Conservation (phyloP, 2,329 filamentous ascomycete species). For the Amesomyces nigricolor region DNA sequence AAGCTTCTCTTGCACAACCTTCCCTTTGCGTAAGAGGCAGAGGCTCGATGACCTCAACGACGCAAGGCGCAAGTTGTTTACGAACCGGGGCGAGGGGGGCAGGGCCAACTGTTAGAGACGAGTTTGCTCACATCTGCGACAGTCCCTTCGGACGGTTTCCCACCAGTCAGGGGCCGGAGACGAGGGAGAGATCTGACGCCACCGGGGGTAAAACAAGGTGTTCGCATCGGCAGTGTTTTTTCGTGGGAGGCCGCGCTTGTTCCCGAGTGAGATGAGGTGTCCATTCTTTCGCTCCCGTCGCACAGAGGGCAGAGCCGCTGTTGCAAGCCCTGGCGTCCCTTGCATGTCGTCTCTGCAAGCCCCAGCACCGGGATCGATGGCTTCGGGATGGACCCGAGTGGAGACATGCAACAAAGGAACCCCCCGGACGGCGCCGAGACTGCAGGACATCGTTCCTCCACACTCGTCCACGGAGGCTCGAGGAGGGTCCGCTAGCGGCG, state of each 20-base stretch:
- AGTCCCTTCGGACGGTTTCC: neutral
- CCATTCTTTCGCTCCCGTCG: neutral
- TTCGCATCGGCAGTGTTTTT: neutral
- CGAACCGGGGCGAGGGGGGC: neutral
- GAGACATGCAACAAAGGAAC: too few species aligned
- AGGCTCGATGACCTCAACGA: neutral
- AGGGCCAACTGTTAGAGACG: neutral
- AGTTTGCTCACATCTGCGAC: neutral
- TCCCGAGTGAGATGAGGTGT: neutral
- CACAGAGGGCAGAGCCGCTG: neutral
- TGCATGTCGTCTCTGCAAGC: too few species aligned
- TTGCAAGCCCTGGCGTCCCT: neutral
- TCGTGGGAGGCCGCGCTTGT: neutral
- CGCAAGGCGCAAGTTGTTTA: neutral
- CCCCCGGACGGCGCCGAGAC: neutral
- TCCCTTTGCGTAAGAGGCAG: too few species aligned
- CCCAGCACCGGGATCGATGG: too few species aligned
- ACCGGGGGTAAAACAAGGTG: neutral
- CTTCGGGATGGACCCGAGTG: too few species aligned
- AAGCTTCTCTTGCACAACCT: too few species aligned
- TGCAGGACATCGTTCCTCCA: neutral
- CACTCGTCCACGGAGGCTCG: neutral
- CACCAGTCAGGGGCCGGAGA: neutral
- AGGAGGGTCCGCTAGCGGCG: neutral
- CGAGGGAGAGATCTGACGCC: slow-evolving; percentile 1